Evolutionary conservation across 2,329 filamentous ascomycete genomes (phyloP).

Genomic region (Hypoxylon sp.): DNA sequence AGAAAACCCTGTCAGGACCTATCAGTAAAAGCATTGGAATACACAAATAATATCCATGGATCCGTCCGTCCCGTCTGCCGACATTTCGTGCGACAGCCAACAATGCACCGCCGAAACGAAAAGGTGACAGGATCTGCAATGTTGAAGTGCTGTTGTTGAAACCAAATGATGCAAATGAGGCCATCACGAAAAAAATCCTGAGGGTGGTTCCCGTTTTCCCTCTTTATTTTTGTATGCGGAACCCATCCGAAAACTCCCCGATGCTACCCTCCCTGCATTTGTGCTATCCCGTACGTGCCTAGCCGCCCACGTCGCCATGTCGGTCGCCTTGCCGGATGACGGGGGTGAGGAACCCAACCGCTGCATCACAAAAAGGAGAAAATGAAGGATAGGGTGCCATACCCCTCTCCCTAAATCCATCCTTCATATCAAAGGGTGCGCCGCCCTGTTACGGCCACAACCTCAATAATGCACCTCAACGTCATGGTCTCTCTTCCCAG

Average conservation of each 20-base stretch:
- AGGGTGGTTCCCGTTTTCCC: conserved; percentile 16
- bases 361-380: conserved; percentile 13
- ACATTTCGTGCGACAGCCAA: conserved; percentile 23
- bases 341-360: conserved; percentile 24
- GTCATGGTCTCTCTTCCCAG: conserved; percentile 66
- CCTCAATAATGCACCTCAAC: conserved; percentile 35
- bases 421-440: conserved; percentile 3
- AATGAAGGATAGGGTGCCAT: conserved; percentile 16
- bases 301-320: conserved; percentile 28
- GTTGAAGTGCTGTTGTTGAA: conserved; percentile 43
- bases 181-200: conserved; percentile 43
- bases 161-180: conserved; percentile 43
- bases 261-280: conserved; percentile 39
- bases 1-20: conserved; percentile 5
- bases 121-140: conserved; percentile 35
- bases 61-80: conserved; percentile 26
- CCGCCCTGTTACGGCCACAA: conserved; percentile 14
- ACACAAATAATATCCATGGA: conserved; percentile 16
- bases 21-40: conserved; percentile 10
- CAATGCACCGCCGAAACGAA: conserved; percentile 22
- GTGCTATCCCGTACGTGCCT: conserved; percentile 24
- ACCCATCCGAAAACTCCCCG: conserved; percentile 36
- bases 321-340: conserved; percentile 21
- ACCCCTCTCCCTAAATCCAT: conserved; percentile 10
- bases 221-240: conserved; percentile 32